Evolutionary conservation across 2,329 filamentous ascomycete species (phyloP), one percentile per base, ranked within the genome.

Genomic region (Davidsoniella neocaledoniae): DNA sequence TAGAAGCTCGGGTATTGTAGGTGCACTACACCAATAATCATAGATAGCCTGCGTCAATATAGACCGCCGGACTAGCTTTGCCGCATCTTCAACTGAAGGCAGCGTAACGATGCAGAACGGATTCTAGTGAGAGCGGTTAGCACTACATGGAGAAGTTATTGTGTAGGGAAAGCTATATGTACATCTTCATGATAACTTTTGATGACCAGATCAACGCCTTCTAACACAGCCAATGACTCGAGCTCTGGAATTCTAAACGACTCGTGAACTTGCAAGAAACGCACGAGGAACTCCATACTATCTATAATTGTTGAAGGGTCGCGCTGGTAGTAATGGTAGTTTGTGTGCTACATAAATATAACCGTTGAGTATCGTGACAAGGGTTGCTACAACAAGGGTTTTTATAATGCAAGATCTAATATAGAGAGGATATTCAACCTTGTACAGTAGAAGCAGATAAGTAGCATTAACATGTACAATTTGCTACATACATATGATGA

Each of bases 191-290:
- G 74, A 63, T 96, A 95, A 6, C 71, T 74, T n/a, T 90, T 57
- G 53, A 95, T 73, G 56, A 84, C 72, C 48, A 95, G 61, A 21
- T 81, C 65, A 36, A 91, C 68, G 8, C 71, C 71, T 50, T 79
- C 74, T 4, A 90, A 62, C 8, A 77, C 68, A 3, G 86, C 87
- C 17, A 98, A 69, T 21, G 91, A 80, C 59, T 90, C 69, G 12
- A 94, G 74, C 64, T 98, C 91, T 2, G 88, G 77, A 50, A 79
- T 71, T 38, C 90, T 82, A 62, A 98, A 98, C n/a, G 77, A 82
- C 68, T 95, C 86, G 63, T 96, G 88, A 52, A 76, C 72, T 64
- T 96, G 91, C 42, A 81, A 83, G 62, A 96, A 87, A 58, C 90
- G 84, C 55, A 98, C 79, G 53, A 98, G 73, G 60, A 85, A 96